Evolutionary conservation across 1,284 basidiomycete genomes (phyloP).

Genomic region (Tremellales sp.): DNA sequence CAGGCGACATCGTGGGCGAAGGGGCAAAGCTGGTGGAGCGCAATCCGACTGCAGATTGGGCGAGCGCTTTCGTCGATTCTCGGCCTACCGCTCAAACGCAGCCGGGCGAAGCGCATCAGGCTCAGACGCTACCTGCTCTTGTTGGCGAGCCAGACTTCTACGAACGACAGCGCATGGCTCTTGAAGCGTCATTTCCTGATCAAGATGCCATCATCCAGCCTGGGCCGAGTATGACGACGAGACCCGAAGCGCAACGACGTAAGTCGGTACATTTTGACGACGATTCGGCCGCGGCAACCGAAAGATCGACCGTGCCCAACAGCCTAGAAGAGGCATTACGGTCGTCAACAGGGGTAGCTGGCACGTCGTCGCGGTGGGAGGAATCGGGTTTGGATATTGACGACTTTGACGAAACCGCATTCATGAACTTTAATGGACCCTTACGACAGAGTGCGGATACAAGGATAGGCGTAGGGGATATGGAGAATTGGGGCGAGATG

Average conservation of each 20-base stretch:
- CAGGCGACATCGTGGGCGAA: conserved; percentile 38
- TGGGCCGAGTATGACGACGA: conserved; percentile 1
- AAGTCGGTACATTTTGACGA: conserved; percentile 49
- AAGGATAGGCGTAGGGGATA: conserved; percentile 13
- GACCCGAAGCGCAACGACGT: conserved; percentile 12
- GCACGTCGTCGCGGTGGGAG: conserved; percentile 41
- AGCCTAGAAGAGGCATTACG: conserved; percentile 52
- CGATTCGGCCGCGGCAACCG: background rate
- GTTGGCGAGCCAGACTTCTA: background rate
- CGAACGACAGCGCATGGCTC: background rate
- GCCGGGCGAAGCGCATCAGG: background rate
- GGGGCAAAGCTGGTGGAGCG: conserved; percentile 44
- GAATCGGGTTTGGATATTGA: conserved; percentile 34
- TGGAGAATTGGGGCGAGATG: conserved; percentile 58
- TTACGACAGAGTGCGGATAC: conserved; percentile 7
- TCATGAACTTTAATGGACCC: conserved; percentile 32
- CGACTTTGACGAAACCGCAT: conserved; percentile 35
- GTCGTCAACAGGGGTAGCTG: conserved; percentile 33
- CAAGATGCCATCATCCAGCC: conserved; percentile 30
- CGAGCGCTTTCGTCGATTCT: conserved; percentile 8
- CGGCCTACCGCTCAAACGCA: background rate
- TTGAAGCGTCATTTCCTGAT: conserved; percentile 39
- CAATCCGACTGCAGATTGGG: conserved; percentile 12
- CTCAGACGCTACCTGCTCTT: background rate
- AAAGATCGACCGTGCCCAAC: conserved; percentile 24